Evolutionary conservation across 2,329 filamentous ascomycete species (phyloP), one percentile per base, ranked within the genome.

Genomic region (Geosmithia morbida): DNA sequence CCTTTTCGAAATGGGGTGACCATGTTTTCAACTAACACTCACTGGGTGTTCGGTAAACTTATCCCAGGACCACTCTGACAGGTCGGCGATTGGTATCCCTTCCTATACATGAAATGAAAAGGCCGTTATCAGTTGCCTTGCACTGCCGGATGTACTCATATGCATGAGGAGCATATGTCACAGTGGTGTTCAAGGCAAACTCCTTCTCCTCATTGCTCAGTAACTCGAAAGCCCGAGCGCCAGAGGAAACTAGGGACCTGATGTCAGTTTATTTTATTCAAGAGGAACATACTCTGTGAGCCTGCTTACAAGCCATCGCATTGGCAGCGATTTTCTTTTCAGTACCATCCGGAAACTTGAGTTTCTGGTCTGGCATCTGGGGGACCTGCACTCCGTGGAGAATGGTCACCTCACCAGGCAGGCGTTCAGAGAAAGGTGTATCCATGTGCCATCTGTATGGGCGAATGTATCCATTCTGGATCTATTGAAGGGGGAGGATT

Each of bases 391-490:
- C 33, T 11, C 33, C 33, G 13, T 37, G 33, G 3, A 37, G 33
- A 42, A 42, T 13, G 41, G 41, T 42, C 17, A 42, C 41, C 13
- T 42, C 19, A 42, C 41, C 61, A 0, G 66, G 66, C 26, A 69
- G 61, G 5, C 61, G 58, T 2, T 52, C 62, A 50, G 68, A 69
- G 2, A 70, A 57, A 1, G 67, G 66, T 7, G 66, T 69, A 49
- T 72, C 68, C n/a, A 71, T 67, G 49, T 71, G 68, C 68, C 68
- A 71, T 22, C 65, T 57, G 44, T 71, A 67, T 49, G 71, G 71
- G 17, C 68, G 65, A 1, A 66, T 69, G 42, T 66, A 59, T 10
- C 68, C 67, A 5, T 56, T 51, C 2, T 59, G 52, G 48, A 69
- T 69, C 4, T 67, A 61, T 1, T 58, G 6, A 37, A 11, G 33